phyloP scores from a whole-genome alignment of 2,329 filamentous ascomycete species.

The Colletotrichum neosansevieriae region DNA sequence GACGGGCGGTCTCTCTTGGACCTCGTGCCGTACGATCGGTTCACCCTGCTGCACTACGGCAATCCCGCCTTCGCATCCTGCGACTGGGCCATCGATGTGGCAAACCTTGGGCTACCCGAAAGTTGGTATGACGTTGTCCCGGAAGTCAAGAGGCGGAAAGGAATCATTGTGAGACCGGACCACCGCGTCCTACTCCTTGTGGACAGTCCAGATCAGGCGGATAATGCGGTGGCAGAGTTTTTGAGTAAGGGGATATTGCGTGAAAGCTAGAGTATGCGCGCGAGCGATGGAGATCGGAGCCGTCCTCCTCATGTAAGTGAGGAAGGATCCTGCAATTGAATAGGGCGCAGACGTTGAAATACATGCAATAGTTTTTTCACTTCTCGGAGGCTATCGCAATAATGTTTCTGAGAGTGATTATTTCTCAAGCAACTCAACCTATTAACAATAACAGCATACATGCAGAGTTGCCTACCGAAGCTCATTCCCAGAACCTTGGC shows the following conservation, averaged over 20 bases:
- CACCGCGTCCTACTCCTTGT: conserved; percentile 27
- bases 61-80: conserved; percentile 21
- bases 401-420: too few species aligned
- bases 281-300: neutral
- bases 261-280: neutral
- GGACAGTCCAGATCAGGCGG: conserved; percentile 4
- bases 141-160: conserved; percentile 26
- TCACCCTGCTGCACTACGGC: conserved; percentile 25
- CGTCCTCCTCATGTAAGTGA: too few species aligned
- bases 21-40: conserved; percentile 30
- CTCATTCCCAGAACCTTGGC: conserved; percentile 26
- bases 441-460: too few species aligned
- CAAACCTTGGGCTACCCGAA: conserved; percentile 18
- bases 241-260: neutral
- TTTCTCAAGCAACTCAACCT: too few species aligned
- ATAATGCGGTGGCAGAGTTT: conserved; percentile 2
- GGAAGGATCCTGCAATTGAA: too few species aligned
- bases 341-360: too few species aligned
- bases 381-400: too few species aligned
- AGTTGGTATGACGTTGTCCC: conserved; percentile 18
- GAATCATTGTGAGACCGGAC: conserved; percentile 30
- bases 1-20: conserved; percentile 15
- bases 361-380: too few species aligned
- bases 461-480: too few species aligned
- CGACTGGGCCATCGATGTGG: conserved; percentile 28